Evolutionary conservation across 768 basidiomycete genomes (phyloP).

Genomic region (Panellus pusillus): DNA sequence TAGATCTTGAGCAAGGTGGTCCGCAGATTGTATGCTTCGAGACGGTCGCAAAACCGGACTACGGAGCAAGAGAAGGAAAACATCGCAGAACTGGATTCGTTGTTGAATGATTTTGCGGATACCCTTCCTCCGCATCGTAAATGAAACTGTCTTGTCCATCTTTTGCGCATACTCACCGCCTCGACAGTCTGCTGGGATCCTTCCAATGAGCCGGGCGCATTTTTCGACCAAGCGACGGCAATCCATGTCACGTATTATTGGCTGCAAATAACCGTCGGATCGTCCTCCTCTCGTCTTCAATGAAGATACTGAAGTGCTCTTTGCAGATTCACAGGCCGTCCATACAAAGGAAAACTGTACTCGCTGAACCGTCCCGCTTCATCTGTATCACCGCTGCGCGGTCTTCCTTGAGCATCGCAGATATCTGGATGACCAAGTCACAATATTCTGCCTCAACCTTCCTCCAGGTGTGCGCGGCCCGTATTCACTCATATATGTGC

Average conservation of each 20-base stretch:
- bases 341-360: not conserved
- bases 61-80: not conserved
- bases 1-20: not conserved
- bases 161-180: not conserved
- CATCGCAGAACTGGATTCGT: conserved; percentile 1
- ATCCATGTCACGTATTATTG: not conserved
- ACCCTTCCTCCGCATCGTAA: conserved; percentile 3
- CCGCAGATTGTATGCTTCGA: not conserved
- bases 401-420: not conserved
- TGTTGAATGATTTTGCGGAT: not conserved
- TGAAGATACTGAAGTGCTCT: not conserved
- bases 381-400: conserved; percentile 1
- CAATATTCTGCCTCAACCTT: not conserved
- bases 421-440: not conserved
- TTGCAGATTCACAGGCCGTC: not conserved
- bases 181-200: conserved; percentile 2
- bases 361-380: not conserved
- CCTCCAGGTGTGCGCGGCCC: not conserved
- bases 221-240: not conserved
- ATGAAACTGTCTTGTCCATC: not conserved
- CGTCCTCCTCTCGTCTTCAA: not conserved
- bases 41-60: not conserved
- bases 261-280: not conserved
- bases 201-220: not conserved
- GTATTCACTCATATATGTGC: not conserved